A percentile compares a stretch with the other conserved stretches of the same genome.
phyloP scores from a whole-genome alignment of 257 asterid genomes.

The Nemophila menziesii region DNA sequence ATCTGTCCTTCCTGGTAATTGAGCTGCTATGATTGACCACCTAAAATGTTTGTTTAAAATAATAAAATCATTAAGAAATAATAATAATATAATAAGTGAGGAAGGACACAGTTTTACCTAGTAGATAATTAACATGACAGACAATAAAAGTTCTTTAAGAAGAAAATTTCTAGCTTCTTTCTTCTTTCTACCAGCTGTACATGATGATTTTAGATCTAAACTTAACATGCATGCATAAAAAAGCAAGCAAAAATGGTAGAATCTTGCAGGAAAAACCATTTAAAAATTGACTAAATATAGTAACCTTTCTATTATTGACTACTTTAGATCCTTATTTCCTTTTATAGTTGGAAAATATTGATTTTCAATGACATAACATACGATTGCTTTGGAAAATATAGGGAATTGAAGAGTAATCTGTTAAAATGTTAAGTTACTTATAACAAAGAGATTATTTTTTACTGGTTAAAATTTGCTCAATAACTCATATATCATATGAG shows the following conservation, averaged over 20 bases:
- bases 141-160: neutral
- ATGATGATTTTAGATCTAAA: constrained; percentile 8
- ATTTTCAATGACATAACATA: neutral
- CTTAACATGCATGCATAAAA: constrained; percentile 34
- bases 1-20: constrained; percentile 73
- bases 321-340: neutral
- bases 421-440: neutral
- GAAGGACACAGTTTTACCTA: neutral
- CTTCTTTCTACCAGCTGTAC: neutral
- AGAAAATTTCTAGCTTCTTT: neutral
- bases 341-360: neutral
- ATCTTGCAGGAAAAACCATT: neutral
- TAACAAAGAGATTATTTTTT: too few relatives aligned
- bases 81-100: neutral
- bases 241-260: constrained; percentile 19
- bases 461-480: too few relatives aligned
- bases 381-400: neutral
- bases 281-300: neutral
- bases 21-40: constrained; percentile 79
- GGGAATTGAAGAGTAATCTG: neutral
- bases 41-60: constrained; percentile 17
- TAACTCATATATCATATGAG: neutral
- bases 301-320: neutral
- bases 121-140: neutral
- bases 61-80: neutral